Conservation (phyloP, 1,139 yeast species). For the Candida frijolesensis region DNA sequence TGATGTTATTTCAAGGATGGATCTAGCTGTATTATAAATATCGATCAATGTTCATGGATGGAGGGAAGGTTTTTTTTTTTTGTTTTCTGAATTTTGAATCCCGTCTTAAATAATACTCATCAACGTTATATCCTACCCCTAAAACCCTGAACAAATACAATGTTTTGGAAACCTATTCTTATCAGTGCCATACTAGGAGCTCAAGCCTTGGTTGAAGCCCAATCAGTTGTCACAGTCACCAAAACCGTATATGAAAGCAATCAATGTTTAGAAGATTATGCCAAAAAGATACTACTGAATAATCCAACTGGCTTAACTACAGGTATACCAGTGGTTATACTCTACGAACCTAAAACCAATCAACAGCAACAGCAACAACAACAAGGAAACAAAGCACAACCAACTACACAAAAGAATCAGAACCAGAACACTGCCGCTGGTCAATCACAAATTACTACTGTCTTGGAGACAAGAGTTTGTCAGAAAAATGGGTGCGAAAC, state of each 20-base stretch:
- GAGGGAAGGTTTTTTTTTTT: background rate
- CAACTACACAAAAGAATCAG: background rate
- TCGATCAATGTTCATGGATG: background rate
- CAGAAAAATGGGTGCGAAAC: constrained; percentile 15
- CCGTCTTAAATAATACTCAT: background rate
- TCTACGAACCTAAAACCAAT: constrained; percentile 22
- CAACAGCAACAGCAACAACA: constrained; percentile 7
- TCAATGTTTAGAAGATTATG: constrained; percentile 26
- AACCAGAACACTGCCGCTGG: background rate
- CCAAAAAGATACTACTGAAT: constrained; percentile 24
- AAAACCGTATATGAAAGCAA: constrained; percentile 36
- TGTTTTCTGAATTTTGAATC: background rate
- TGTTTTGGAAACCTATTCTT: constrained; percentile 8
- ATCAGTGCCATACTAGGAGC: constrained; percentile 4
- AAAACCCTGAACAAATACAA: background rate
- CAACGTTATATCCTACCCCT: background rate
- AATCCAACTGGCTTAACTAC: constrained; percentile 25
- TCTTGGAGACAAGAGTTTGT: constrained; percentile 16
- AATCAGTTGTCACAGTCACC: constrained; percentile 28
- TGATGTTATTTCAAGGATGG: background rate
- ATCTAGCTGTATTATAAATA: background rate
- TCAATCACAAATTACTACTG: constrained; percentile 10
- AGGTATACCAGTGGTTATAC: constrained; percentile 38
- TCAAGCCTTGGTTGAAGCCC: constrained; percentile 13
- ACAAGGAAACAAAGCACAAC: background rate